A percentile compares a stretch with the other conserved stretches of the same genome.
phyloP scores from a whole-genome alignment of 345 rosid genomes.

The Bruguiera gymnorhiza region DNA sequence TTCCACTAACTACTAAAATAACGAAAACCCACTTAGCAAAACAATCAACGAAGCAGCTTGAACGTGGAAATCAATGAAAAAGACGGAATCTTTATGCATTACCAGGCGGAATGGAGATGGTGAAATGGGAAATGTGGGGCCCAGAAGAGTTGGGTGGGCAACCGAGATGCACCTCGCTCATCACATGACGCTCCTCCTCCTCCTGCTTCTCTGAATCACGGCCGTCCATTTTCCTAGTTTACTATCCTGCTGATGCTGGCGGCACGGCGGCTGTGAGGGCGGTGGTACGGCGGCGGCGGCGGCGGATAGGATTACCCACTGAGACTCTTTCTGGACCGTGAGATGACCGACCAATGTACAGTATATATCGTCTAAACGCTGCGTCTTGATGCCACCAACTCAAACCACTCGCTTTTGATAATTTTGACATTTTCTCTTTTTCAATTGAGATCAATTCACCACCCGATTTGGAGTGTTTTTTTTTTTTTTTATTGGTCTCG shows the following conservation, averaged over 20 bases:
- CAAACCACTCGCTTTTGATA: too few relatives aligned
- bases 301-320: too few relatives aligned
- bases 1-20: not conserved
- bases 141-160: constrained; percentile 60
- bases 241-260: not conserved
- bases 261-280: too few relatives aligned
- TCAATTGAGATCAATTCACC: too few relatives aligned
- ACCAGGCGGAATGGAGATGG: constrained; percentile 54
- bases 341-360: too few relatives aligned
- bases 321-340: too few relatives aligned
- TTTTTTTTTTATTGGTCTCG: too few relatives aligned
- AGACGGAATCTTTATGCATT: constrained; percentile 3
- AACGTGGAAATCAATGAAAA: not conserved
- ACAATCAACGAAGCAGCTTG: not conserved
- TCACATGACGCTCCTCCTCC: constrained; percentile 44
- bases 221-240: constrained; percentile 7
- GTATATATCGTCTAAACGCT: too few relatives aligned
- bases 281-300: not conserved
- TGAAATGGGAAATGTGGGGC: constrained; percentile 61
- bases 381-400: too few relatives aligned
- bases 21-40: not conserved
- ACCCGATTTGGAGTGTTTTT: too few relatives aligned
- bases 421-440: too few relatives aligned
- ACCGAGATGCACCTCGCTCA: constrained; percentile 86
- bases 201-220: not conserved